Evolutionary conservation across 495 filamentous ascomycete species (phyloP).

Genomic region (Terfezia claveryi): DNA sequence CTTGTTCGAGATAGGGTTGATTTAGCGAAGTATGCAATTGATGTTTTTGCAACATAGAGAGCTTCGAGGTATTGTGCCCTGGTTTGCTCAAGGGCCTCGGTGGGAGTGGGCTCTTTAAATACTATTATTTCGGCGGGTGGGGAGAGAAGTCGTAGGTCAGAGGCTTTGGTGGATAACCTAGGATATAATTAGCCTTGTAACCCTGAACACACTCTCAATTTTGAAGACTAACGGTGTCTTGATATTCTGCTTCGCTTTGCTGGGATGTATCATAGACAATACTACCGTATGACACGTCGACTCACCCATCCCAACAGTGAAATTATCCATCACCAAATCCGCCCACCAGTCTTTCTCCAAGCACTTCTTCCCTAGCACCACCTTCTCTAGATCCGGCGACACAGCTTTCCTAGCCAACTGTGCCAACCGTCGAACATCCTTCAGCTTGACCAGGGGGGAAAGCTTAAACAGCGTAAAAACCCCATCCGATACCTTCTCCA

Average conservation of each 20-base stretch:
- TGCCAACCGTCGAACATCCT: slow-evolving; percentile 9
- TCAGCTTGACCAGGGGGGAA: slow-evolving; percentile 15
- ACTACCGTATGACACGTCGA: not conserved
- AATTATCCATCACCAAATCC: slow-evolving; percentile 1
- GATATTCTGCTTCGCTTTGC: not conserved
- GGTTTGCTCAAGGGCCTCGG: slow-evolving; percentile 38
- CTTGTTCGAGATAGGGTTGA: slow-evolving; percentile 77
- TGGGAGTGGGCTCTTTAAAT: not conserved
- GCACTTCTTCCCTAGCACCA: not conserved
- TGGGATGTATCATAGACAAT: not conserved
- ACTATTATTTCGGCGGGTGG: not conserved
- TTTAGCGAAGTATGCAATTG: slow-evolving; percentile 92
- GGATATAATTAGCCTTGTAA: not conserved
- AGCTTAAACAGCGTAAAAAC: slow-evolving; percentile 17
- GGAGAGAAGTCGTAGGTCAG: not conserved
- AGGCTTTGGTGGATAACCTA: too few relatives aligned
- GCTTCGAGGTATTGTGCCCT: slow-evolving; percentile 63
- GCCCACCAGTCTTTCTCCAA: slow-evolving; percentile 14
- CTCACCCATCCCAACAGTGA: not conserved
- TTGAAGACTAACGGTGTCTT: not conserved
- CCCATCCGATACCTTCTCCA: slow-evolving; percentile 13
- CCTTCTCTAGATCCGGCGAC: not conserved
- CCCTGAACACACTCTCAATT: not conserved
- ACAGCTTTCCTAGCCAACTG: not conserved
- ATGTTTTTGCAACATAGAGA: slow-evolving; percentile 81